phyloP scores from a whole-genome alignment of 768 basidiomycete species.

The Leccinum aurantiacum region DNA sequence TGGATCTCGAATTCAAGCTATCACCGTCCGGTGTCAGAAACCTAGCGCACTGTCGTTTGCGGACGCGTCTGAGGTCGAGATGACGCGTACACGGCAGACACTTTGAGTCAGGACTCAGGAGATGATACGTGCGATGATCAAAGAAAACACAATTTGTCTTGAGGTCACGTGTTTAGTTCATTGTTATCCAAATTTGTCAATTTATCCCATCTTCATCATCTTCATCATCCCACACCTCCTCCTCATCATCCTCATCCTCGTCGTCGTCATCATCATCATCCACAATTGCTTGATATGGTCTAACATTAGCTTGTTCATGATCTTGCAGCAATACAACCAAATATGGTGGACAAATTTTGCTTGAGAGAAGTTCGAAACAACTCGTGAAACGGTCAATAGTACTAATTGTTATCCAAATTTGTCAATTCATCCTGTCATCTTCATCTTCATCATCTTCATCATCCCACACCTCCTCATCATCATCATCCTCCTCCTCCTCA shows the following conservation, averaged over 20 bases:
- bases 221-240: not conserved
- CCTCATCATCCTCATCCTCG: not conserved
- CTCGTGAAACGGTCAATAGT: too few species aligned
- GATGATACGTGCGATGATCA: not conserved
- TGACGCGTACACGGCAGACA: conserved; percentile 41
- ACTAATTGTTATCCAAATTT: not conserved
- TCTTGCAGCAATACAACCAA: too few species aligned
- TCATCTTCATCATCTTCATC: not conserved
- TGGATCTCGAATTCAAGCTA: conserved; percentile 33
- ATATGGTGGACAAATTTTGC: too few species aligned
- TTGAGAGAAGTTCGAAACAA: too few species aligned
- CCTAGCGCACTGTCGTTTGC: conserved; percentile 73
- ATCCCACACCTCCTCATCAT: not conserved
- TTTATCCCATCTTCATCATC: not conserved
- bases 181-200: not conserved
- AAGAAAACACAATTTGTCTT: not conserved
- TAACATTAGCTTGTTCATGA: too few species aligned
- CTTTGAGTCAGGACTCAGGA: too few species aligned
- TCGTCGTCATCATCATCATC: not conserved
- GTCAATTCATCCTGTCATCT: not conserved
- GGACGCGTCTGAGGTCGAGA: conserved; percentile 59
- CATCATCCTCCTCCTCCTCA: not conserved
- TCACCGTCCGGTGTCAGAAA: conserved; percentile 61
- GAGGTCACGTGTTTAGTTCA: too few species aligned
- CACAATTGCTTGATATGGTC: not conserved